Percentiles rank a stretch among this genome's conserved stretches.
Evolutionary conservation across 2,329 filamentous ascomycete species (phyloP).

Genomic region (Leptodontidium sp.): DNA sequence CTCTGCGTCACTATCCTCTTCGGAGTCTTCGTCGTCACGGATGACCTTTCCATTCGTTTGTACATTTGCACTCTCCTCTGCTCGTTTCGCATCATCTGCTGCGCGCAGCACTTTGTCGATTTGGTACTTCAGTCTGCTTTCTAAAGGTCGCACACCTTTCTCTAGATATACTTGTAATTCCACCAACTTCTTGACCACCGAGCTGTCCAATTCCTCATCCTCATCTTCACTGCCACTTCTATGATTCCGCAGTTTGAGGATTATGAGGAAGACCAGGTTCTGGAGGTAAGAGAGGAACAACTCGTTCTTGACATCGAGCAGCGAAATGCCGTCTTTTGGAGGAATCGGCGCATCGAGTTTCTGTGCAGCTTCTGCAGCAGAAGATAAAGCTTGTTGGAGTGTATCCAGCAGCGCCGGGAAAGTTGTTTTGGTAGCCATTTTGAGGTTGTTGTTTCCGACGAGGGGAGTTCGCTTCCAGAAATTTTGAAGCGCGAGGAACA

Average conservation of each 20-base stretch:
- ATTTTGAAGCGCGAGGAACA: constrained; percentile 24
- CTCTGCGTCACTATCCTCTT: constrained; percentile 47
- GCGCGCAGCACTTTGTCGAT: constrained; percentile 93
- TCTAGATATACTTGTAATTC: constrained; percentile 93
- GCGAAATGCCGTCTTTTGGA: constrained; percentile 87
- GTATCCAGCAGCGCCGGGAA: constrained; percentile 60
- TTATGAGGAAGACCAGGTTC: constrained; percentile 87
- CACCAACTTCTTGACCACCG: constrained; percentile 85
- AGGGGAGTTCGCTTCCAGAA: constrained; percentile 9
- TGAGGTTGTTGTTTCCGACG: constrained; percentile 17
- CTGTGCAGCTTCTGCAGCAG: constrained; percentile 73
- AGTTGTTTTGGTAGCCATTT: constrained; percentile 58
- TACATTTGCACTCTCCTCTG: constrained; percentile 50
- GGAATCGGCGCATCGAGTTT: constrained; percentile 70
- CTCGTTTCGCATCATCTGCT: constrained; percentile 67
- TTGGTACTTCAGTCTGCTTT: constrained; percentile 91
- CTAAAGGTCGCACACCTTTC: constrained; percentile 87
- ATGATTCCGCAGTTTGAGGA: constrained; percentile 77
- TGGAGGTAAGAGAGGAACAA: constrained; percentile 96
- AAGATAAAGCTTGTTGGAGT: constrained; percentile 61
- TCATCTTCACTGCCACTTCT: constrained; percentile 48
- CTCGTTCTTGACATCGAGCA: constrained; percentile 96
- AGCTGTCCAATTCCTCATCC: constrained; percentile 61
- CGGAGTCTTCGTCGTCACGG: constrained; percentile 37
- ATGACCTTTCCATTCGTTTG: constrained; percentile 28